Percentiles rank a stretch among this genome's conserved stretches.
These are phyloP conservation scores for Cynara cardunculus DNA, from an alignment of 129 eudicot species.

Conservation along the genomic window DNA sequence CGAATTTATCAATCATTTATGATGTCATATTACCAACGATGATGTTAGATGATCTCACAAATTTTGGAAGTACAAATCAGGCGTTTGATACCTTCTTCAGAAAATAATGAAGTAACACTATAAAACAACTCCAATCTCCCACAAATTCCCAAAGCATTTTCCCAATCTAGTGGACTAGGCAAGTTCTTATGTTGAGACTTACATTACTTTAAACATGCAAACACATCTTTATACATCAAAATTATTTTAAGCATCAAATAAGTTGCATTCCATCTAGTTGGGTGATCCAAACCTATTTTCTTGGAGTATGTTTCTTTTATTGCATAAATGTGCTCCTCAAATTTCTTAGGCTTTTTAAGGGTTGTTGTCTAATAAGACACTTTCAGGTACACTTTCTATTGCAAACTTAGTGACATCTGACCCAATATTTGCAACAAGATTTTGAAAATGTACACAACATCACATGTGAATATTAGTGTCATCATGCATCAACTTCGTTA, in stretches of 20 bases:
- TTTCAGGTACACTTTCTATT: background rate
- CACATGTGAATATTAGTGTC: background rate
- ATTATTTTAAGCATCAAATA: background rate
- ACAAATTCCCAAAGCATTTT: background rate
- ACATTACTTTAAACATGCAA: background rate
- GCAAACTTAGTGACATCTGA: background rate
- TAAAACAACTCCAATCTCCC: background rate
- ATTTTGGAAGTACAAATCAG: background rate
- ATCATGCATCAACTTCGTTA: background rate
- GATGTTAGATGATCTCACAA: slow-evolving; percentile 1
- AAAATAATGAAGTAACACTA: background rate
- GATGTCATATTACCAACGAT: background rate
- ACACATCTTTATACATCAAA: background rate
- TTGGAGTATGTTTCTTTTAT: no score
- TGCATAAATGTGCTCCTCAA: no score
- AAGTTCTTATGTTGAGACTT: background rate
- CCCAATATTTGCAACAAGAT: slow-evolving; percentile 7
- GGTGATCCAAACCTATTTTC: no score
- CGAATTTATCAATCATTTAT: background rate
- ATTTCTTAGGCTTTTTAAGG: no score
- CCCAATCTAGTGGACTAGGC: background rate
- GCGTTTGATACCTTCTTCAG: background rate
- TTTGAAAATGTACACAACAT: background rate
- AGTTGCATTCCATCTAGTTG: background rate
- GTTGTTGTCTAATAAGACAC: background rate